phyloP scores from a whole-genome alignment of 306 rosid species.

The Astragalus membranaceus region DNA sequence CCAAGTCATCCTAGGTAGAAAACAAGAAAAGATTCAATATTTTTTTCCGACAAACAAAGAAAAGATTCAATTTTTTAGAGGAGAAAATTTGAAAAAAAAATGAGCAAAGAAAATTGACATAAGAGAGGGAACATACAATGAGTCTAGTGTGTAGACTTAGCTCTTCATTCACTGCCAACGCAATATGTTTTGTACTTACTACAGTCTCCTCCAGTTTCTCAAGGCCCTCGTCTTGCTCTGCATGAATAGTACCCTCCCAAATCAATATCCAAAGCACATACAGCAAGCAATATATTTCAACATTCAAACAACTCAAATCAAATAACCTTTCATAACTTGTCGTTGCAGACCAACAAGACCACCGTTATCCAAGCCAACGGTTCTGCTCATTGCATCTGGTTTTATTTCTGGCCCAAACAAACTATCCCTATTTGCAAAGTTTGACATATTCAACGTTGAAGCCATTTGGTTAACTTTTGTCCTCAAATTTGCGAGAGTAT shows the following conservation, averaged over 20 bases:
- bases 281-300: constrained; percentile 3
- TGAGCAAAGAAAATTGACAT: neutral
- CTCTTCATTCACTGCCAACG: constrained; percentile 96
- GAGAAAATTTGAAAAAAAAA: constrained; percentile 6
- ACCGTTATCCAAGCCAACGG: constrained; percentile 74
- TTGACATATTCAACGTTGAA: constrained; percentile 73
- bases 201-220: constrained; percentile 93
- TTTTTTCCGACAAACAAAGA: no score
- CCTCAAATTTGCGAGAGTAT: constrained; percentile 65
- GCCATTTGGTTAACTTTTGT: constrained; percentile 88
- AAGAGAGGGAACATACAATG: constrained; percentile 55
- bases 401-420: constrained; percentile 90
- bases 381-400: constrained; percentile 71
- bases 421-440: constrained; percentile 85
- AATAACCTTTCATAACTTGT: constrained; percentile 77
- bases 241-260: constrained; percentile 19
- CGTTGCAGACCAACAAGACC: constrained; percentile 88
- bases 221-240: constrained; percentile 99
- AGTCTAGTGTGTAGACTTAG: constrained; percentile 85
- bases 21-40: neutral
- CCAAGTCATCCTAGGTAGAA: constrained; percentile 88
- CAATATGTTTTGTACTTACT: constrained; percentile 93
- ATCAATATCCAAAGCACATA: constrained; percentile 22
- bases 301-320: constrained; percentile 20
- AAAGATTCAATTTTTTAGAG: neutral